Evolutionary conservation across 2,329 filamentous ascomycete genomes (phyloP), one percentile per base, ranked within the genome.

Genomic region (Aspergillus sp.): DNA sequence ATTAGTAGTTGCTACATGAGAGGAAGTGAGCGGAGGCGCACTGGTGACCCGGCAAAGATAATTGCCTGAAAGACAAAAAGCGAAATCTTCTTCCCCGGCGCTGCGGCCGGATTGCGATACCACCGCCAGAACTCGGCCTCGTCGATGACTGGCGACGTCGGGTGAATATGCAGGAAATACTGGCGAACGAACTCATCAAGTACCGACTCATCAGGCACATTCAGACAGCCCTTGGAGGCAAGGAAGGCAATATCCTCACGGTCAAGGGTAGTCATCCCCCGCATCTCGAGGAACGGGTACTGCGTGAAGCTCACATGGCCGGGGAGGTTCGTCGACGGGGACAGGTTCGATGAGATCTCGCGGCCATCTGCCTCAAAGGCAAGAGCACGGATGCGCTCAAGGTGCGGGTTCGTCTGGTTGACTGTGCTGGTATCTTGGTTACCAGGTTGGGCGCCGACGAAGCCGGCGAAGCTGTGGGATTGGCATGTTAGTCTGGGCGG

Each of bases 221-320:
- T 76, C 2, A 84, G 72, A 64, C 81, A 83, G 4, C 79, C 79
- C 62, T 84, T 81, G 1, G 77, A 73, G 53, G 80, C 77, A 41
- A 84, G 72, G 62, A 79, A 83, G 61, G 79, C 79, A 62, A 82
- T 76, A 65, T 84, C 82, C 64, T 82, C 80, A 0, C 77, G 75
- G 53, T 70, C 63, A 2, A 75, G 59, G 7, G 46, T 57, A 2
- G 57, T 53, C 23, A 71, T 53, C 17, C 64, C 50, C 7, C 60
- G 58, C 11, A 66, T 52, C 25, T 70, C 61, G 25, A 75, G 47
- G 31, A 75, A 74, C 3, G 45, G 46, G 30, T 69, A 69, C 2
- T 38, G 4, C 2, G 63, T 38, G 57, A 58, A 63, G 19, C 34
- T 54, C 50, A 61, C 60, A 59, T 65, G 63, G 22, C 63, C 60